Evolutionary conservation across 805 yeast genomes (phyloP), one percentile per base, ranked within the genome.

Genomic region (Pichia ethanolica): DNA sequence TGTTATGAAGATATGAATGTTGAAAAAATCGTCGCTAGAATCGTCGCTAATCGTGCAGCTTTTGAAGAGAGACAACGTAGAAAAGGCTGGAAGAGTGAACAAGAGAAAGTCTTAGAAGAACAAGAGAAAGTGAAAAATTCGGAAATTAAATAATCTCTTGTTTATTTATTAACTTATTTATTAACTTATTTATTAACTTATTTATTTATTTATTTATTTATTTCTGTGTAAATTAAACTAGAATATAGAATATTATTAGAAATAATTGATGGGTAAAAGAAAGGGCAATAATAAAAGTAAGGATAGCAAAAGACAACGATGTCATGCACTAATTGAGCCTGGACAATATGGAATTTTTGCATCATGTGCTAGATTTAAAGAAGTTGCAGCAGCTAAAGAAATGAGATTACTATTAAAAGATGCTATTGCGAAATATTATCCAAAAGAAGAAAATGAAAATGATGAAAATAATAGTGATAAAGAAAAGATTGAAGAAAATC

Each of bases 291-390:
- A 30, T 12, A 49, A 52, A 9, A 53, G 57, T 9, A 56, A 56
- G 27, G 44, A 42, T 5, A 53, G 56, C 5, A 67, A 67, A 49
- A 69, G 71, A 65, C 78, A 70, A 64, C 78, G 77, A 56, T 55
- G 63, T 6, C 70, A 72, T 20, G 60, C 70, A 3, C 70, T 79
- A 47, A 66, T 90, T 20, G 97, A 90, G 59, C 96, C 97, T 0
- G 84, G 84, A 38, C 86, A 93, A 48, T 70, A 83, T 37, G 99
- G 99, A 0, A 74, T 93, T 0, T 93, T 86, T 66, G 96, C 89
- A 11, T 86, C 98, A 0, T 91, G 97, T 65, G 78, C 81, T 45
- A 75, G 96, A 57, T 84, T 85, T 37, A 81, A 83, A 51, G 99
- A 93, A 64, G 74, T 74, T 47, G 81, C 77, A 47, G 88, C 95